Base-by-base conservation (phyloP, 2,329 filamentous ascomycete species). In the Cryphonectria radicalis region DNA sequence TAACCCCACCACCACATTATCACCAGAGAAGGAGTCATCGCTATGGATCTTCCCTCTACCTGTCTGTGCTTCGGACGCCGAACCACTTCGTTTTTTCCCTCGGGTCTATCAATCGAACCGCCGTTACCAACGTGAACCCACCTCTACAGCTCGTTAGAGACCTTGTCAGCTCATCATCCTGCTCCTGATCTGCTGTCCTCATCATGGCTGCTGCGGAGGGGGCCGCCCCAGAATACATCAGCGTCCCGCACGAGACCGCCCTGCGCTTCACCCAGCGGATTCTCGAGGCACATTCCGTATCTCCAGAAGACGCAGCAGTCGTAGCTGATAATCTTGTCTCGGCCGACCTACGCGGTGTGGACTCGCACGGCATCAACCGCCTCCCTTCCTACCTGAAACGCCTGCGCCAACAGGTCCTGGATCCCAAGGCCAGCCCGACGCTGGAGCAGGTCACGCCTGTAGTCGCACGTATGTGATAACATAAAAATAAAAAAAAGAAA, bases 341-440 rank as follows among this genome's bases (percentile, higher is more conserved):
- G 50, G 93, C 93, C 17, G 93, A 95, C 76, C 86, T 95, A 0
- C 90, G 93, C 57, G 93, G 92, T 66, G 90, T 95, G 37, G 93
- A 95, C 77, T 93, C 92, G 0, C 93, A 95, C 78, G 93, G 91
- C 72, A 89, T 92, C 79, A 93, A 93, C 79, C 89, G 93, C 7
- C 89, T 95, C 57, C 92, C 92, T 0, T 93, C 90, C 0, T 95
- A 95, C 82, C 88, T 95, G 83, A 86, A 88, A 68, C 90, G 93
- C 25, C 87, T 95, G 73, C 88, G 91, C 2, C 86, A 91, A 77
- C 90, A 90, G 2, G 91, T 92, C 1, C 86, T 95, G 10, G 84
- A 92, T 75, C 83, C 90, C 14, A 79, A 78, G 14, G 90, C 90
- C 1, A 78, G 82, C 4, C 92, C 92, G 0, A 84, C 82, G 0